A percentile compares a stretch with the other conserved stretches of the same genome.
These are phyloP conservation scores for Bipolaris victoriae DNA, from an alignment of 2,329 filamentous ascomycete genomes.

Conservation along the genomic window DNA sequence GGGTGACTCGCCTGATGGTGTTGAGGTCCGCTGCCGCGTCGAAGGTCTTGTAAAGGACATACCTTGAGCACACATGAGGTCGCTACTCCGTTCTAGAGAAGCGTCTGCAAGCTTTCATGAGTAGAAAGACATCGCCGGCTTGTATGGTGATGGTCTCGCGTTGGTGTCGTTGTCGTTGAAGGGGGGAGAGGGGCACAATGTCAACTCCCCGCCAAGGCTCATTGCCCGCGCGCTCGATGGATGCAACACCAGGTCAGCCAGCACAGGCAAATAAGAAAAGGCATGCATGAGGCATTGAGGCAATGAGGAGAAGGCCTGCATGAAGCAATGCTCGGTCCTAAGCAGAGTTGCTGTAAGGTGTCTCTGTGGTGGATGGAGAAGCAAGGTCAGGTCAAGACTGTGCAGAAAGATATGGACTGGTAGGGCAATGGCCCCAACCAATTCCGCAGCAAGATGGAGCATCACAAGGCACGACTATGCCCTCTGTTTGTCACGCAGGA, in stretches of 20 bases:
- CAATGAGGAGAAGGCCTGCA: not conserved
- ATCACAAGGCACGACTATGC: not conserved
- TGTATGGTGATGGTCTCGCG: conserved; percentile 2
- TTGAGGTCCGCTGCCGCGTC: not conserved
- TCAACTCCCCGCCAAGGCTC: conserved; percentile 7
- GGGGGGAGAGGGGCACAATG: not conserved
- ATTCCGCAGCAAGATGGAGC: not conserved
- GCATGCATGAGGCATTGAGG: not conserved
- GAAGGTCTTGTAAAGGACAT: not conserved
- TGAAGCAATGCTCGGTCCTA: not conserved
- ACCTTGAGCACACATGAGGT: not conserved
- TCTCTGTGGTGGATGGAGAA: not conserved
- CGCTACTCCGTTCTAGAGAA: not conserved
- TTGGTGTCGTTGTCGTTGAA: conserved; percentile 8
- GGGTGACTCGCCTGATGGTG: conserved; percentile 1
- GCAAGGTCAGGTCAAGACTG: not conserved
- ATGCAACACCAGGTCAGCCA: conserved; percentile 7
- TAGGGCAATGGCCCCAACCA: conserved; percentile 3
- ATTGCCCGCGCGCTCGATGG: conserved; percentile 3
- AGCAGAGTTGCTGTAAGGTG: not conserved
- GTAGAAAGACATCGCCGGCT: not conserved
- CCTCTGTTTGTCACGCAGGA: not conserved
- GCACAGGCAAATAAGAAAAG: not conserved
- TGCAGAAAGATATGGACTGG: not conserved
- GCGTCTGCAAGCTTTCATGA: not conserved